Conservation (phyloP, 2,329 filamentous ascomycete species). For the Clarireedia hainanense region DNA sequence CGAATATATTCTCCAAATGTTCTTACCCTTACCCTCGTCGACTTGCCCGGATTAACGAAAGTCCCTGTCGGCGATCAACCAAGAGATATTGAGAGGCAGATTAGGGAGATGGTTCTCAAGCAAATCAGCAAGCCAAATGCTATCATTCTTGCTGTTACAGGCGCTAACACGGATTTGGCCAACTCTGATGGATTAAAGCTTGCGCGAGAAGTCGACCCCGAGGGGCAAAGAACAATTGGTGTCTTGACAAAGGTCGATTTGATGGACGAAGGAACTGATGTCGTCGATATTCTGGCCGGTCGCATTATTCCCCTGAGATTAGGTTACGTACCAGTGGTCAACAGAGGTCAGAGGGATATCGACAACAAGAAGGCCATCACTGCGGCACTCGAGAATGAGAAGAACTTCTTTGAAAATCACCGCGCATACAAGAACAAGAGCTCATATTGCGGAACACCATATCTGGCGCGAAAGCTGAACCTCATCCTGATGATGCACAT, state of each 20-base stretch:
- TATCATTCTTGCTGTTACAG: conserved; percentile 92
- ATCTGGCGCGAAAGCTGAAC: conserved; percentile 93
- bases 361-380: conserved; percentile 96
- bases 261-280: conserved; percentile 98
- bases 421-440: conserved; percentile 98
- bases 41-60: conserved; percentile 92
- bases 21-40: conserved; percentile 90
- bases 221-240: conserved; percentile 96
- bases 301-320: conserved; percentile 91
- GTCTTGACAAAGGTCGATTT: conserved; percentile 97
- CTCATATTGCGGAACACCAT: conserved; percentile 96
- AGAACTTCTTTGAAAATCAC: conserved; percentile 96
- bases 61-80: conserved; percentile 95
- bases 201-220: conserved; percentile 91
- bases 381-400: conserved; percentile 85
- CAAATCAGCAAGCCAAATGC: conserved; percentile 98
- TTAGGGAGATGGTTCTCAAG: conserved; percentile 96
- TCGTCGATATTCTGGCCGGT: conserved; percentile 95
- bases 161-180: conserved; percentile 94
- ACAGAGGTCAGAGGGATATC: conserved; percentile 95
- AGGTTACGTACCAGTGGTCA: conserved; percentile 96
- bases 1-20: conserved; percentile 98
- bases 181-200: conserved; percentile 98
- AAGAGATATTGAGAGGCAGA: conserved; percentile 92
- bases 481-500: conserved; percentile 99